Evolutionary conservation across 495 filamentous ascomycete genomes (phyloP), one percentile per base, ranked within the genome.

Genomic region (Cairneyella variabilis): DNA sequence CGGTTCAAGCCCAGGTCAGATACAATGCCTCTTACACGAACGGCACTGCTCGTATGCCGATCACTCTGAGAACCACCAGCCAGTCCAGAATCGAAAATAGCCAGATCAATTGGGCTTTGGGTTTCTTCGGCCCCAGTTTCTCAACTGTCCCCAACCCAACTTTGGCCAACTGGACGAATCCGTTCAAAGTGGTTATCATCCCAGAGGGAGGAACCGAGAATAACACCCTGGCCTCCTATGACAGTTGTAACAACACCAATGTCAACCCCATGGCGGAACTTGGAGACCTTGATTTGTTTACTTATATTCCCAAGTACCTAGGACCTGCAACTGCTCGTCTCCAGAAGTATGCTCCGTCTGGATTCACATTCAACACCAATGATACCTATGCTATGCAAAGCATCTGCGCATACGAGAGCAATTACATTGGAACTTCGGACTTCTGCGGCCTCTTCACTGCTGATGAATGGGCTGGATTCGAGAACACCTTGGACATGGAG

Each of bases 31-130:
- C 64, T 23, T 75, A 64, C 55, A 58, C 68, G 0, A 77, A 79
- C 61, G 75, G 71, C 6, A 77, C 73, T 10, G 55, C 64, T 2
- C 63, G 73, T 3, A 60, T 69, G 0, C 77, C 72, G 49, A 73
- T 75, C 0, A 69, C 71, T 0, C 69, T 79, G 44, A 69, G 76
- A 32, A 79, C 76, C 0, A 80, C 76, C 0, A 66, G 62, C 7
- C 76, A 79, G 50, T 68, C 70, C 9, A 64, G 77, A 1, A 79
- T 79, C 32, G 39, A 75, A 27, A 74, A 79, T 55, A 76, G 72
- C 59, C 68, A 67, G 45, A 71, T 73, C 39, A 67, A 60, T 43
- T 71, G 68, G 69, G 65, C 66, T 1, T 58, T 73, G 1, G 70
- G 70, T 8, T 73, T 73, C 58, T 73, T 73, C 37, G 69, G 68